Percentiles rank a stretch among this genome's conserved stretches.
Conservation (phyloP, 441 rosid species). For the Gossypium armourianum region DNA sequence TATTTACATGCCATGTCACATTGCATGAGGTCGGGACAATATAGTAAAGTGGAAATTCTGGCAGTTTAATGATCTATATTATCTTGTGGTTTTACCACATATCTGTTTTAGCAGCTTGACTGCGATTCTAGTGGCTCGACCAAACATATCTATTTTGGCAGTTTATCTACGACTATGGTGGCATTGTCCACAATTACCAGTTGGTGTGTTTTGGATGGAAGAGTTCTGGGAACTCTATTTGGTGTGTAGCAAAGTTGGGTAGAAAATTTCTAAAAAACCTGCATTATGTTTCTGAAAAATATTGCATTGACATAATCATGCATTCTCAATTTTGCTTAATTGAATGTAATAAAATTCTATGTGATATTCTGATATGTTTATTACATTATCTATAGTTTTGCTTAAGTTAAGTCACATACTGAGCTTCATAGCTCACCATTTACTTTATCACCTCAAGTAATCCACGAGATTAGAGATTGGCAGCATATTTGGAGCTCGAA, state of each 20-base stretch:
- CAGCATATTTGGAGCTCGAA: not conserved
- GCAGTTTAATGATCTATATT: too few relatives aligned
- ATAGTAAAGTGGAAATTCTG: not conserved
- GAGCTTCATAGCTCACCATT: not conserved
- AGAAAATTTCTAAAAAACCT: not conserved
- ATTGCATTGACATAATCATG: not conserved
- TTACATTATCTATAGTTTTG: too few relatives aligned
- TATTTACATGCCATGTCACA: not conserved
- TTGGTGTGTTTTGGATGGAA: not conserved
- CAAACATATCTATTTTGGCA: not conserved
- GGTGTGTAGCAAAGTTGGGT: not conserved
- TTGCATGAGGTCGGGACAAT: not conserved
- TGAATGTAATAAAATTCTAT: too few relatives aligned
- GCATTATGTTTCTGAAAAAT: not conserved
- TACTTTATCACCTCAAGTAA: not conserved
- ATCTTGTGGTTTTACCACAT: not conserved
- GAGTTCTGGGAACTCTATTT: not conserved
- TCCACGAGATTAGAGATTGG: not conserved
- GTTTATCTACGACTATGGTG: not conserved
- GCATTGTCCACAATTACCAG: not conserved
- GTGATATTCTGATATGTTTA: not conserved
- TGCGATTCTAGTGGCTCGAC: not conserved
- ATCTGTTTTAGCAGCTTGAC: too few relatives aligned
- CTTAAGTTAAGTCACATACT: not conserved
- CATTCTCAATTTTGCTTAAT: not conserved